Conservation (phyloP, 2,329 filamentous ascomycete species). For the Pseudogymnoascus sp. region DNA sequence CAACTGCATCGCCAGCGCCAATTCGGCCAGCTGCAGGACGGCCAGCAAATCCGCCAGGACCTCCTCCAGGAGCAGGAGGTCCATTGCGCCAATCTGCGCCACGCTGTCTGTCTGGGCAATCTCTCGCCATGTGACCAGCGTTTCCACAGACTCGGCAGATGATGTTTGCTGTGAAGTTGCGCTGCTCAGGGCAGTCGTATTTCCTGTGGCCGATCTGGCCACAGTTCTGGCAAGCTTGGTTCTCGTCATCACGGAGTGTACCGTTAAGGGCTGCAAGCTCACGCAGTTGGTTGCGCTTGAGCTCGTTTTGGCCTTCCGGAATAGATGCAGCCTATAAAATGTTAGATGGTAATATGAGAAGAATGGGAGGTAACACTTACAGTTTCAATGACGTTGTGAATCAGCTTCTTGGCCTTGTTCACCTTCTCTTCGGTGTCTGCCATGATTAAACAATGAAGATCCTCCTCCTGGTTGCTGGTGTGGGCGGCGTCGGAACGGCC, state of each 20-base stretch:
- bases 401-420: slow-evolving; percentile 96
- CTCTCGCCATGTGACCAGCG: slow-evolving; percentile 94
- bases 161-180: slow-evolving; percentile 98
- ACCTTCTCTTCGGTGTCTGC: slow-evolving; percentile 99
- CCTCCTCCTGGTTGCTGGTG: slow-evolving; percentile 99
- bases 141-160: slow-evolving; percentile 98
- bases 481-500: slow-evolving; percentile 97
- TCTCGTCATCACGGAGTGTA: slow-evolving; percentile 97
- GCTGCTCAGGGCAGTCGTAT: slow-evolving; percentile 95
- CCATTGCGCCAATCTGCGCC: slow-evolving; percentile 90
- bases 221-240: slow-evolving; percentile 98
- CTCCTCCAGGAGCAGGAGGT: slow-evolving; percentile 37
- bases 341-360: slow-evolving; percentile 25
- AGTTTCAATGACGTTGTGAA: slow-evolving; percentile 98
- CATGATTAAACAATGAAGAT: slow-evolving; percentile 98
- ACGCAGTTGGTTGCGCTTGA: slow-evolving; percentile 96
- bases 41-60: slow-evolving; percentile 42
- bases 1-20: slow-evolving; percentile 71
- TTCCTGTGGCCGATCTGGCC: slow-evolving; percentile 98
- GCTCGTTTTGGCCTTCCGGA: slow-evolving; percentile 95
- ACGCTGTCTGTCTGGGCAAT: slow-evolving; percentile 88
- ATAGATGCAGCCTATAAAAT: slow-evolving; percentile 79
- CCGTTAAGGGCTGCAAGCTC: slow-evolving; percentile 97
- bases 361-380: slow-evolving; percentile 45
- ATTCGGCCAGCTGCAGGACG: slow-evolving; percentile 55